A percentile compares a stretch with the other conserved stretches of the same genome.
phyloP scores from a whole-genome alignment of 805 yeast species.

The Teunomyces lycoperdinae region DNA sequence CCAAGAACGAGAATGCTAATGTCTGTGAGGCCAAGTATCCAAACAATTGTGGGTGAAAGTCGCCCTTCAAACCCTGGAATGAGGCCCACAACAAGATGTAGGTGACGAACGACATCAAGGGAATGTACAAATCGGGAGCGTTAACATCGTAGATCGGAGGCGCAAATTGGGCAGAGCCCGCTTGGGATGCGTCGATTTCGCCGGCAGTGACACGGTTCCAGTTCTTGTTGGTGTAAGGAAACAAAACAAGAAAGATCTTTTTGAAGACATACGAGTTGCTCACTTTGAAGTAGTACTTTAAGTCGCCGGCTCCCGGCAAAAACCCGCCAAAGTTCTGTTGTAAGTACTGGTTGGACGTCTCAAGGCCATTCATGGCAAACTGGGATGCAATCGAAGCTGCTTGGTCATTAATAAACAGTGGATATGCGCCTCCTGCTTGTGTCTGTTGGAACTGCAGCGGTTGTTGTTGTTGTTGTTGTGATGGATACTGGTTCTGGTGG shows the following conservation, averaged over 20 bases:
- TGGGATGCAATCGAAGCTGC: constrained; percentile 83
- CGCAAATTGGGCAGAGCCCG: constrained; percentile 39
- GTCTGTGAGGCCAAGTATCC: constrained; percentile 87
- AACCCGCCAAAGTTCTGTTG: constrained; percentile 64
- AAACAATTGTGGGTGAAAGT: constrained; percentile 88
- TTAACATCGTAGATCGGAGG: constrained; percentile 85
- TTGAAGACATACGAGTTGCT: constrained; percentile 80
- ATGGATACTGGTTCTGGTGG: constrained; percentile 21
- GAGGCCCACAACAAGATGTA: constrained; percentile 82
- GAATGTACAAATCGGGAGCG: constrained; percentile 96
- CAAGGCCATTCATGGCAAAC: constrained; percentile 80
- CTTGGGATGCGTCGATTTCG: constrained; percentile 16
- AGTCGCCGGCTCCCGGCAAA: constrained; percentile 48
- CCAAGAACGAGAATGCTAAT: constrained; percentile 75
- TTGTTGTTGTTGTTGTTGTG: constrained; percentile 24
- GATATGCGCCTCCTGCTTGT: constrained; percentile 16
- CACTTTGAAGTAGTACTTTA: constrained; percentile 88
- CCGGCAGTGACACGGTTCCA: constrained; percentile 62
- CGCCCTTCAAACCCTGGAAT: constrained; percentile 80
- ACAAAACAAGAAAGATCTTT: constrained; percentile 69
- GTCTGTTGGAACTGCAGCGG: constrained; percentile 24
- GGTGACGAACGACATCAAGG: constrained; percentile 88
- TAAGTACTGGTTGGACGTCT: constrained; percentile 75
- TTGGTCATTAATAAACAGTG: constrained; percentile 67
- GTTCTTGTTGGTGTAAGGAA: constrained; percentile 81